Evolutionary conservation across 768 basidiomycete species (phyloP).

Genomic region (Lanmaoa pseudosensibilis): DNA sequence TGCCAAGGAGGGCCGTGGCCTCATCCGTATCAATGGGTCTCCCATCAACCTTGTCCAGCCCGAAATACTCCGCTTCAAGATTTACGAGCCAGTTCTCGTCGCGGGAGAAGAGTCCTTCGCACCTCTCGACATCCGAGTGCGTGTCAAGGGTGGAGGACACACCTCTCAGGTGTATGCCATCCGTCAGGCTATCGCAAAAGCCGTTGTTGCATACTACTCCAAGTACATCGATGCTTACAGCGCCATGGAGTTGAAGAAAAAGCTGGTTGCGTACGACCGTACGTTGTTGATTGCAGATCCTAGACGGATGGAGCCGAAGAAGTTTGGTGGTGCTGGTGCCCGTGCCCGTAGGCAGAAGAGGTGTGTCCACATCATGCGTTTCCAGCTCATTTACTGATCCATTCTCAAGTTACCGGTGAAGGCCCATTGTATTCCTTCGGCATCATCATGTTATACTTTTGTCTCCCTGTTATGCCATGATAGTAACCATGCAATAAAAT

Average conservation of each 20-base stretch:
- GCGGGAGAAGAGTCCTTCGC: constrained; percentile 87
- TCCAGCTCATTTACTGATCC: constrained; percentile 13
- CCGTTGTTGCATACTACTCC: constrained; percentile 95
- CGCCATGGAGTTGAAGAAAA: constrained; percentile 98
- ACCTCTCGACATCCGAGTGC: constrained; percentile 92
- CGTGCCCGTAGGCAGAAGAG: constrained; percentile 98
- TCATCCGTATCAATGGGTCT: constrained; percentile 95
- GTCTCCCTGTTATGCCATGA: constrained; percentile 38
- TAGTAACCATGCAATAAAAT: constrained; percentile 35
- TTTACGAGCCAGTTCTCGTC: constrained; percentile 96
- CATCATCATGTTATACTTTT: constrained; percentile 46
- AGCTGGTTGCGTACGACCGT: constrained; percentile 92
- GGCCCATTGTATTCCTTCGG: constrained; percentile 36
- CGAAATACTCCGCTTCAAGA: constrained; percentile 94
- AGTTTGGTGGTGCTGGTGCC: constrained; percentile 98
- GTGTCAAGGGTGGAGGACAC: constrained; percentile 99
- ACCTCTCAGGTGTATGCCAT: constrained; percentile 98
- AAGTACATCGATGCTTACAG: constrained; percentile 98
- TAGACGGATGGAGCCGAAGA: constrained; percentile 98
- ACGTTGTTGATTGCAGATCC: constrained; percentile 90
- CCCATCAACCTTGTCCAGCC: constrained; percentile 96
- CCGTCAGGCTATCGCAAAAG: constrained; percentile 98
- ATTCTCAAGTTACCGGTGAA: constrained; percentile 65
- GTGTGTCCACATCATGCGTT: constrained; percentile 37
- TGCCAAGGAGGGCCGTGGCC: constrained; percentile 93